Evolutionary conservation across 2,329 filamentous ascomycete species (phyloP), one percentile per base, ranked within the genome.

Genomic region (Cadophora malorum): DNA sequence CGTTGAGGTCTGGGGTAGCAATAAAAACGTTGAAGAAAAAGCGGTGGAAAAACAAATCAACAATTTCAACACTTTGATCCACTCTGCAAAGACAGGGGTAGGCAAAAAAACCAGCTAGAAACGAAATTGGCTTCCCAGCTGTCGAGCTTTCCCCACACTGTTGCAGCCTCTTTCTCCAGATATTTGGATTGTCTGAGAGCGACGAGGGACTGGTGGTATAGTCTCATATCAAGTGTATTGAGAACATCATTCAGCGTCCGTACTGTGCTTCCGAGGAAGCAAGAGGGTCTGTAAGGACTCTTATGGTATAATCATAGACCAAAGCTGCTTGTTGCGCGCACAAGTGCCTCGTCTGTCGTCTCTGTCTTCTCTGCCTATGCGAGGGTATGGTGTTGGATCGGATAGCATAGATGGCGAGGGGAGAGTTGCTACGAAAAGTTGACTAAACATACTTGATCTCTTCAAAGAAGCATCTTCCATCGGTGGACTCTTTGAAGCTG

Each of bases 381-480:
- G 35, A 19, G 35, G 12, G 21, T 5, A 5, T 41, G 35, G 21
- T 25, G 35, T 59, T 45, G 19, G 35, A 25, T 12, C 9, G 56
- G 16, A 33, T 33, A 33, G 52, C 19, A 4, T 38, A 38, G n/a
- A 59, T 25, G 10, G 45, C 6, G 6, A 5, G 45, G 45, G 14
- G 14, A 45, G 21, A 56, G 28, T 55, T 12, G 55, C 28, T 25
- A 62, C 45, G 12, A 8, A 33, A 21, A 19, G 63, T n/a, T 47
- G 33, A 25, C 38, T 47, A 38, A 28, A 78, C 87, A 78, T 85
- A 93, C 91, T 86, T 93, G 79, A 94, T 91, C 74, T 92, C 91
- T 65, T 87, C 85, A 71, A 94, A 90, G 4, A 83, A 81, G 75
- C 90, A 91, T 56, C 88, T 85, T 63, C 89, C 89, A 33, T 86